Conservation (phyloP, 495 filamentous ascomycete genomes). For the Podospora anserina region DNA sequence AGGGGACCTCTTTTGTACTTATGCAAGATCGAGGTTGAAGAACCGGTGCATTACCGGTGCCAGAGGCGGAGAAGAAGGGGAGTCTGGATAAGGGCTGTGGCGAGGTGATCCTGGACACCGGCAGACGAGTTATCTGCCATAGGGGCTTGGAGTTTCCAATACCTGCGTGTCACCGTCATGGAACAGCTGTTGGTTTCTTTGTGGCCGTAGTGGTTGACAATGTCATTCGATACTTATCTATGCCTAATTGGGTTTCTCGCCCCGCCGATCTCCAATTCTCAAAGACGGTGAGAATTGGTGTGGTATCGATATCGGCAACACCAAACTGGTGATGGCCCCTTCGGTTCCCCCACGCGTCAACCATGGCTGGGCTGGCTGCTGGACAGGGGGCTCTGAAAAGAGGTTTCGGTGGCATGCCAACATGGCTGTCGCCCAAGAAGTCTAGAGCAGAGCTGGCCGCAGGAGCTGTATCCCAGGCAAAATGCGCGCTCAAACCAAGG, state of each 20-base stretch:
- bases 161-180: neutral
- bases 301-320: neutral
- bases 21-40: neutral
- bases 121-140: neutral
- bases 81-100: neutral
- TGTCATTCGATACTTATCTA: neutral
- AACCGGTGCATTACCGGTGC: neutral
- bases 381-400: too few relatives aligned
- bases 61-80: neutral
- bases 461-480: neutral
- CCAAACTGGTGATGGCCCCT: neutral
- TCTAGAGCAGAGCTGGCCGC: neutral
- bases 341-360: neutral
- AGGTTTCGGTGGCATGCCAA: too few relatives aligned
- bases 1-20: neutral
- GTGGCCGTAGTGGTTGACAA: neutral
- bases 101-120: neutral
- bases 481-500: neutral
- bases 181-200: neutral
- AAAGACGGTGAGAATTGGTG: neutral
- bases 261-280: neutral
- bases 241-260: neutral
- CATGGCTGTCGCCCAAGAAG: neutral
- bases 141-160: neutral
- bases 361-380: neutral